These are phyloP conservation scores for Pythium brachiatum DNA, from an alignment of 352 stramenopile species.

Conservation along the genomic window DNA sequence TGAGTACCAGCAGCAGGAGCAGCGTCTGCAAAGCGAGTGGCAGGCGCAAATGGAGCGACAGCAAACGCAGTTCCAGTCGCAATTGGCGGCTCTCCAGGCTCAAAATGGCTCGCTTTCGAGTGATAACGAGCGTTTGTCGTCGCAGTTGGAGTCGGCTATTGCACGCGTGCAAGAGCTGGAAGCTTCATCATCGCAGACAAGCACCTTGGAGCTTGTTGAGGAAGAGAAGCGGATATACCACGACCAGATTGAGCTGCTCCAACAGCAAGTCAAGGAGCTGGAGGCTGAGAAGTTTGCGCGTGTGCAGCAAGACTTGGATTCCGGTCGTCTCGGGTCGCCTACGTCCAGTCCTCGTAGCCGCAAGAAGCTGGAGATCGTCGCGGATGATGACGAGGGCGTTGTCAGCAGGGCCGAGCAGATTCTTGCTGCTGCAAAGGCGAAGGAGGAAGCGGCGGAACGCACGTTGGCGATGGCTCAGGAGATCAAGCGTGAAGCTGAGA, in stretches of 20 bases:
- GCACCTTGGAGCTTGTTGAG: slow-evolving; percentile 26
- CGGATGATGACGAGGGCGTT: background rate
- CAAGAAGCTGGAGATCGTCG: slow-evolving; percentile 10
- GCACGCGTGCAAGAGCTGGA: slow-evolving; percentile 37
- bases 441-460: slow-evolving; percentile 43
- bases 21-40: slow-evolving; percentile 33
- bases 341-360: slow-evolving; percentile 23
- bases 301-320: slow-evolving; percentile 38
- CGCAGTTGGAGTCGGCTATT: slow-evolving; percentile 30
- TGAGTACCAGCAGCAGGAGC: slow-evolving; percentile 32
- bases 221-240: slow-evolving; percentile 58
- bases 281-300: slow-evolving; percentile 50
- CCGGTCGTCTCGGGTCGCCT: slow-evolving; percentile 29
- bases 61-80: slow-evolving; percentile 29
- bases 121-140: slow-evolving; percentile 29
- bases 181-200: slow-evolving; percentile 15
- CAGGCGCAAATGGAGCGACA: slow-evolving; percentile 34
- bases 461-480: slow-evolving; percentile 45
- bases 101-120: slow-evolving; percentile 29
- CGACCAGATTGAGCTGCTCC: slow-evolving; percentile 52
- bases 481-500: slow-evolving; percentile 59
- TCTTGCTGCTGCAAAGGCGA: slow-evolving; percentile 16
- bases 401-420: slow-evolving; percentile 17
- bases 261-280: slow-evolving; percentile 51
- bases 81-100: slow-evolving; percentile 33